Conservation (phyloP, 192 early-diverging fungal species). For the Cetraspora pellucida region DNA sequence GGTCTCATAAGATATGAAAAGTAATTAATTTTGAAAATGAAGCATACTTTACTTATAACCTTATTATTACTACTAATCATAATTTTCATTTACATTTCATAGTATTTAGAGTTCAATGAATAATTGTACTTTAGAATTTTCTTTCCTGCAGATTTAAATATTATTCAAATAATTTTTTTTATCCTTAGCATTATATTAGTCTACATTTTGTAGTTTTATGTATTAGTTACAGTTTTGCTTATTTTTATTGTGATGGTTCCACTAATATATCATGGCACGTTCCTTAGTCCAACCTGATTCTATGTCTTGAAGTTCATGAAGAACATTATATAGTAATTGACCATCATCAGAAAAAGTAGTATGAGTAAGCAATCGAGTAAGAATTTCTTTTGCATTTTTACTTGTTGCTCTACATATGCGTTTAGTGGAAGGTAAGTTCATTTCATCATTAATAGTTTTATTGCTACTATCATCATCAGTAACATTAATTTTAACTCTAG, state of each 20-base stretch:
- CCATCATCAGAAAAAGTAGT: background rate
- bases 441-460: background rate
- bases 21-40: no score
- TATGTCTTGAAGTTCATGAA: constrained; percentile 6
- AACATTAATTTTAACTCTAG: background rate
- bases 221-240: background rate
- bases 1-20: no score
- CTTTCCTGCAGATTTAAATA: no score
- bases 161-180: background rate
- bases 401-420: background rate
- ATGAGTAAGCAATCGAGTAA: background rate
- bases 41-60: no score
- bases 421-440: background rate
- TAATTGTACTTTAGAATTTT: no score
- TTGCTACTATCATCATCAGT: background rate
- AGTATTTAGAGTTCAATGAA: no score
- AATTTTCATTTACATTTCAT: no score
- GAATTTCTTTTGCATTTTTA: constrained; percentile 7
- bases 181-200: background rate
- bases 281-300: background rate
- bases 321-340: background rate
- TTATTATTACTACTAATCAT: no score
- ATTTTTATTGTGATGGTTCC: constrained; percentile 6
- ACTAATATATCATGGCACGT: background rate
- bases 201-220: background rate